Evolutionary conservation across 495 filamentous ascomycete genomes (phyloP).

Genomic region (Daldinia decipiens): DNA sequence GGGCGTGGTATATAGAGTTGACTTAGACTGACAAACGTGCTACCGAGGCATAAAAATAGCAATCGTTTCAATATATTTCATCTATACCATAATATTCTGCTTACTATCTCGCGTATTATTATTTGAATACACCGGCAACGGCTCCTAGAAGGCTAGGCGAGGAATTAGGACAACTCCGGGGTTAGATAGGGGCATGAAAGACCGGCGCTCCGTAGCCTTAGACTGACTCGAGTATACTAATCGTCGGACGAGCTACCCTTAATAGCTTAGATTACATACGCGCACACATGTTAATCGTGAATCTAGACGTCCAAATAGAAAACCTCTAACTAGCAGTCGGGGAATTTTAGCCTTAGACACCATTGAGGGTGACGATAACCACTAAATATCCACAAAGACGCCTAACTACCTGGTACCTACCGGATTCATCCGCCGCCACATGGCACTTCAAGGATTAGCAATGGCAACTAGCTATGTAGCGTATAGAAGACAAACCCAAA

Average conservation of each 20-base stretch:
- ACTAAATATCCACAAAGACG: slow-evolving; percentile 12
- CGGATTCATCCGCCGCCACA: slow-evolving; percentile 26
- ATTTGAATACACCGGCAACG: slow-evolving; percentile 5
- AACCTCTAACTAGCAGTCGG: slow-evolving; percentile 15
- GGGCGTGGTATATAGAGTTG: slow-evolving; percentile 20
- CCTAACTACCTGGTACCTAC: slow-evolving; percentile 5
- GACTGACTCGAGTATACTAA: slow-evolving; percentile 2
- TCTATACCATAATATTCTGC: slow-evolving; percentile 2
- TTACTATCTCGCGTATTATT: neutral
- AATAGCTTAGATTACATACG: slow-evolving; percentile 2
- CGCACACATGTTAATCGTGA: neutral
- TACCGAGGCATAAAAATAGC: slow-evolving; percentile 27
- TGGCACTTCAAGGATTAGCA: slow-evolving; percentile 36
- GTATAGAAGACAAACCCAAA: neutral
- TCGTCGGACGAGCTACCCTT: neutral
- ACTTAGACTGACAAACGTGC: slow-evolving; percentile 25
- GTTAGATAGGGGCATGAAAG: neutral
- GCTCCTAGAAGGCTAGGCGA: neutral
- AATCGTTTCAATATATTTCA: slow-evolving; percentile 30
- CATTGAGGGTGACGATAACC: slow-evolving; percentile 25
- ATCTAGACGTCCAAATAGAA: slow-evolving; percentile 8
- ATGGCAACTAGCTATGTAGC: slow-evolving; percentile 13
- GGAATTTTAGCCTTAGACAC: slow-evolving; percentile 14
- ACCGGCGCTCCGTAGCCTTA: neutral
- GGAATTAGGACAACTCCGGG: neutral